Percentiles rank a stretch among this genome's conserved stretches.
phyloP scores from a whole-genome alignment of 495 filamentous ascomycete genomes.

The Penicillium simplicissimum region DNA sequence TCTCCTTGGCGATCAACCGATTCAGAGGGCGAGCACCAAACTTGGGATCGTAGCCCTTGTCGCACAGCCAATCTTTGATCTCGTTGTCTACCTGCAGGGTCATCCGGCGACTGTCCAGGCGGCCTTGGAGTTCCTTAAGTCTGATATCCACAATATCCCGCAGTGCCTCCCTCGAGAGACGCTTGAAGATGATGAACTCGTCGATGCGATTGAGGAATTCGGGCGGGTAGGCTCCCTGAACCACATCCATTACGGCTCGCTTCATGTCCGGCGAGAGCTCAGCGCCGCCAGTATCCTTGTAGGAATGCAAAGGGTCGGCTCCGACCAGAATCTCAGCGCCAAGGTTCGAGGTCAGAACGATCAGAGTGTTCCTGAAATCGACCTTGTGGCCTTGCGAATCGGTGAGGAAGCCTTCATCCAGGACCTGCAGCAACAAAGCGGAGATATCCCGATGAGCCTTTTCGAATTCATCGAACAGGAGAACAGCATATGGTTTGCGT shows the following conservation, averaged over 20 bases:
- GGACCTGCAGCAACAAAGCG: slow-evolving; percentile 87
- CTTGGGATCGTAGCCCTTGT: slow-evolving; percentile 83
- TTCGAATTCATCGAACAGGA: slow-evolving; percentile 97
- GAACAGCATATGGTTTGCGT: slow-evolving; percentile 91
- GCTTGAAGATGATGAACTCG: slow-evolving; percentile 93
- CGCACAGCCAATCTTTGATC: slow-evolving; percentile 82
- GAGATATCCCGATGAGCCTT: slow-evolving; percentile 97
- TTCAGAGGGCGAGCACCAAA: slow-evolving; percentile 95
- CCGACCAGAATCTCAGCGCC: slow-evolving; percentile 55
- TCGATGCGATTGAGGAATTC: slow-evolving; percentile 97
- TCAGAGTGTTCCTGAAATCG: slow-evolving; percentile 94
- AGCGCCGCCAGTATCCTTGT: slow-evolving; percentile 56
- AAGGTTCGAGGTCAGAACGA: slow-evolving; percentile 93
- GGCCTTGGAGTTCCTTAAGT: slow-evolving; percentile 75
- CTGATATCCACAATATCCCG: slow-evolving; percentile 94
- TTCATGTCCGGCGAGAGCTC: slow-evolving; percentile 71
- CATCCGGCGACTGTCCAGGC: slow-evolving; percentile 87
- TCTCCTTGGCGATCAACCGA: slow-evolving; percentile 81
- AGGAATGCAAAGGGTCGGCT: slow-evolving; percentile 40
- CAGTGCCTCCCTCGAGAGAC: slow-evolving; percentile 74
- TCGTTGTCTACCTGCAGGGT: slow-evolving; percentile 66
- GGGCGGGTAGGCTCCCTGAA: slow-evolving; percentile 73
- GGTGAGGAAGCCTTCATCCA: slow-evolving; percentile 95
- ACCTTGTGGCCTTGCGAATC: slow-evolving; percentile 95
- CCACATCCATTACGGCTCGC: slow-evolving; percentile 84